Evolutionary conservation across 1,139 yeast genomes (phyloP).

Genomic region (Meyerozyma athensensis): DNA sequence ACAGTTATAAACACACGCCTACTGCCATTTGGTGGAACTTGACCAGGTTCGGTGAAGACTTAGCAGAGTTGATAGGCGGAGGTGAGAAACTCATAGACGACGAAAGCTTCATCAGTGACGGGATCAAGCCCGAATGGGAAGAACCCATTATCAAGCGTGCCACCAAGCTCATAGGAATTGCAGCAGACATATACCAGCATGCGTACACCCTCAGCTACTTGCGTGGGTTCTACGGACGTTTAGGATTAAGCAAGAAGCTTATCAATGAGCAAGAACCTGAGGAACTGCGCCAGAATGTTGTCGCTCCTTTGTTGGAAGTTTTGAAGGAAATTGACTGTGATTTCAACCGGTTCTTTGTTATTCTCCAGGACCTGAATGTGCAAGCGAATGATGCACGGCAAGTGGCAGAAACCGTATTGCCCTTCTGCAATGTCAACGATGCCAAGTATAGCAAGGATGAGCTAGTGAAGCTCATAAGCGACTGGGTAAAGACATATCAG

Average conservation of each 20-base stretch:
- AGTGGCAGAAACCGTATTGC: slow-evolving; percentile 28
- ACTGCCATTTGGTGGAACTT: slow-evolving; percentile 92
- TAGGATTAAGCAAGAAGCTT: slow-evolving; percentile 52
- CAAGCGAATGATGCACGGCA: slow-evolving; percentile 14
- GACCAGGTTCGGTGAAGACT: slow-evolving; percentile 76
- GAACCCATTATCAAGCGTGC: slow-evolving; percentile 57
- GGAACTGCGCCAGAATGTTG: slow-evolving; percentile 38
- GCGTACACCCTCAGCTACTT: slow-evolving; percentile 59
- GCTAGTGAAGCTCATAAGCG: slow-evolving; percentile 24
- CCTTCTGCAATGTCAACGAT: slow-evolving; percentile 15
- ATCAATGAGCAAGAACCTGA: slow-evolving; percentile 35
- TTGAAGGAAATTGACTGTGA: slow-evolving; percentile 63
- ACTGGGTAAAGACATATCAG: slow-evolving; percentile 40
- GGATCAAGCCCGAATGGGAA: slow-evolving; percentile 45
- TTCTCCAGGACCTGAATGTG: slow-evolving; percentile 44
- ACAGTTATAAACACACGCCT: slow-evolving; percentile 79
- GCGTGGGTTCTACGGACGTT: slow-evolving; percentile 55
- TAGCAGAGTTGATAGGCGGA: slow-evolving; percentile 78
- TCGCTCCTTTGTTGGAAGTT: slow-evolving; percentile 61
- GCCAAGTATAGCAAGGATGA: slow-evolving; percentile 28
- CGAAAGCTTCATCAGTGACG: slow-evolving; percentile 23
- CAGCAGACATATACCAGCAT: slow-evolving; percentile 62
- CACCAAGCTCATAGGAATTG: slow-evolving; percentile 55
- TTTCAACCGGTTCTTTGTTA: slow-evolving; percentile 72
- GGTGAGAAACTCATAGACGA: slow-evolving; percentile 48